These are phyloP conservation scores for Sordariomycetes sp. DNA, from an alignment of 2,329 filamentous ascomycete genomes.

Conservation along the genomic window DNA sequence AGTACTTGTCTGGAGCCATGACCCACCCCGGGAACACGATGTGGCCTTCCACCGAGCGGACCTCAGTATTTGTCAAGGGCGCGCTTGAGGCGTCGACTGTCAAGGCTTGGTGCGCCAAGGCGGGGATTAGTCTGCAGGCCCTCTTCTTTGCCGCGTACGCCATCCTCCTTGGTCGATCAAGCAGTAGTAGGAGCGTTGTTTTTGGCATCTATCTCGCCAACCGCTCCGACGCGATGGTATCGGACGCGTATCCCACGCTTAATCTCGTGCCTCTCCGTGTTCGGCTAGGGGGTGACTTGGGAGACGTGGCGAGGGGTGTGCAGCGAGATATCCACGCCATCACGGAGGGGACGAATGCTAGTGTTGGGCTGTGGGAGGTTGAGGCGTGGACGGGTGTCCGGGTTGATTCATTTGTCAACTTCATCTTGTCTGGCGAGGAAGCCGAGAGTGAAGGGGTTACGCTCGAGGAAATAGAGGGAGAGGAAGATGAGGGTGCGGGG, in stretches of 20 bases:
- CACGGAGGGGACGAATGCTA: slow-evolving; percentile 35
- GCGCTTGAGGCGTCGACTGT: slow-evolving; percentile 26
- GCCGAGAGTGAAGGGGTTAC: not conserved
- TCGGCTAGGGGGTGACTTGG: slow-evolving; percentile 18
- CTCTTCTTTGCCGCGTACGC: slow-evolving; percentile 64
- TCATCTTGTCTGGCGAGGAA: slow-evolving; percentile 41
- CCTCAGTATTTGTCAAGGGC: slow-evolving; percentile 17
- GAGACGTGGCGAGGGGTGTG: slow-evolving; percentile 42
- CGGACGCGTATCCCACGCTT: slow-evolving; percentile 52
- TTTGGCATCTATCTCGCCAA: slow-evolving; percentile 81
- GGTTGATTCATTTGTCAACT: slow-evolving; percentile 70
- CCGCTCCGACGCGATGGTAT: slow-evolving; percentile 30
- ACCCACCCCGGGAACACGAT: not conserved
- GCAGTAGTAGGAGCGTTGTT: slow-evolving; percentile 24
- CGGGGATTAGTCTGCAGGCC: slow-evolving; percentile 55
- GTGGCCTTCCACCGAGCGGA: not conserved
- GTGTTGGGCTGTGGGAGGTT: slow-evolving; percentile 58
- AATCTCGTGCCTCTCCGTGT: slow-evolving; percentile 66
- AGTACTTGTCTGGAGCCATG: slow-evolving; percentile 18
- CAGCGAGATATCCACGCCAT: slow-evolving; percentile 57
- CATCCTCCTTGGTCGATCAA: slow-evolving; percentile 13
- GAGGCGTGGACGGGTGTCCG: slow-evolving; percentile 58
- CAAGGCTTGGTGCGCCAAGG: slow-evolving; percentile 14
- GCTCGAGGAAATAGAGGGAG: not conserved
- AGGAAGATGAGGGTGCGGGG: slow-evolving; percentile 4